Evolutionary conservation across 2,329 filamentous ascomycete genomes (phyloP), one percentile per base, ranked within the genome.

Genomic region (Thielaviopsis punctulata): DNA sequence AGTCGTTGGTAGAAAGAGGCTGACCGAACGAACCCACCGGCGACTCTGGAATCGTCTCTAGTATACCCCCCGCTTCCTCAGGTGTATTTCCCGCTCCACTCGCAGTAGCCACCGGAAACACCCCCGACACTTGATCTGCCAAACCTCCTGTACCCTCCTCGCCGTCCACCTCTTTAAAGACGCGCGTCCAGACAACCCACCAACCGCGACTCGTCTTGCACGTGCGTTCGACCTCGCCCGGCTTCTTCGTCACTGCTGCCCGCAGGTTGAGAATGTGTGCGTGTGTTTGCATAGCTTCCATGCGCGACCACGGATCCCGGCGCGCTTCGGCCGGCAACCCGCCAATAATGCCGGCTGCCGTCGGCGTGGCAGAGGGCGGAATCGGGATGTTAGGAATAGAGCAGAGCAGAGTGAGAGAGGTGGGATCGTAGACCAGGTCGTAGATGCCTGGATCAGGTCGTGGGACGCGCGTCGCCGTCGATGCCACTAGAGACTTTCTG

Each of bases 111-210:
- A 13, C 30, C 10, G 30, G 30, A 10, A 39, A 9, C 23, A 12
- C 36, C 8, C 13, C 23, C 30, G 45, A 9, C 24, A 47, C 47
- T 3, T 46, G 44, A 2, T 33, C 22, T 24, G 53, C 13, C 15
- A 48, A 23, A 47, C 36, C 47, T 18, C 30, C 36, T n/a, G 21
- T 7, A 9, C 41, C 39, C 25, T 25, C 43, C 13, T 24, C 39
- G 19, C 23, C 39, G n/a, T 27, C 41, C 13, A 36, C 10, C 6
- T 52, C 49, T n/a, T 49, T 70, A 5, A 73, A 59, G 21, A 81
- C 66, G 22, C 77, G 69, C 47, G 72, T 79, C 80, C 80, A 84
- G 23, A 82, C 77, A 25, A 84, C 69, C 80, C 80, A 84, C 77
- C 79, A 84, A 1, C 79, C 80, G 30, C 79, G 73, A 45, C 68